Base-by-base conservation (phyloP, 495 filamentous ascomycete genomes). In the Penicillium nucicola region DNA sequence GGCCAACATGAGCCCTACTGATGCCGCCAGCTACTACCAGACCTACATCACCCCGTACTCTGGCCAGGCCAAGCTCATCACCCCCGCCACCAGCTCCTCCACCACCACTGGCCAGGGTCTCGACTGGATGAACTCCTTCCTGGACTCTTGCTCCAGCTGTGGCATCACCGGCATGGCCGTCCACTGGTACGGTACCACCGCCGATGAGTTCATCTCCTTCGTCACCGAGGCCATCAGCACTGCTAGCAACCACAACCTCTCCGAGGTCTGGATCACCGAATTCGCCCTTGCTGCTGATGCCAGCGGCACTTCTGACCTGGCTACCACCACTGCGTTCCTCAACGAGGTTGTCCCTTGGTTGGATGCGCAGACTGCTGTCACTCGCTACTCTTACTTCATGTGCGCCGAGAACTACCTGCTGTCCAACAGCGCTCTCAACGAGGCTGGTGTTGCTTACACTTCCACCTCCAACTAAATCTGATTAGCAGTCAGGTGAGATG, bases 341-440 rank as follows among this genome's bases (percentile, higher is more conserved):
- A 54, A 65, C 35, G 58, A 76, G 6, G 78, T 87, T 31, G 55
- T 89, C 19, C 70, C 82, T 12, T 85, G 79, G 73, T 61, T 96
- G 51, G 90, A 96, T 60, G 62, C 52, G 43, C 73, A 85, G 54
- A n/a, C 69, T 32, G 81, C 66, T 39, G 82, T 95, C 40, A 76
- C 84, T 64, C 74, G 85, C 28, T 95, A 95, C 71, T 71, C 87
- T 2, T 95, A 90, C 77, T 96, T 92, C 75, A 85, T 86, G 80
- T 84, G 58, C 46, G 62, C 65, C 18, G 64, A 70, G 32, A 62
- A 65, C 18, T 70, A 68, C 41, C 51, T 76, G 50, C 45, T 76
- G 6, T 51, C 20, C 37, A 58, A 53, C 8, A 44, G 18, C 17
- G 32, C 46, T 14, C 52, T 64, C 35, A 70, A 68, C 57, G 6